A percentile compares a stretch with the other conserved stretches of the same genome.
Conservation (phyloP, 306 rosid genomes). For the Benincasa hispida region DNA sequence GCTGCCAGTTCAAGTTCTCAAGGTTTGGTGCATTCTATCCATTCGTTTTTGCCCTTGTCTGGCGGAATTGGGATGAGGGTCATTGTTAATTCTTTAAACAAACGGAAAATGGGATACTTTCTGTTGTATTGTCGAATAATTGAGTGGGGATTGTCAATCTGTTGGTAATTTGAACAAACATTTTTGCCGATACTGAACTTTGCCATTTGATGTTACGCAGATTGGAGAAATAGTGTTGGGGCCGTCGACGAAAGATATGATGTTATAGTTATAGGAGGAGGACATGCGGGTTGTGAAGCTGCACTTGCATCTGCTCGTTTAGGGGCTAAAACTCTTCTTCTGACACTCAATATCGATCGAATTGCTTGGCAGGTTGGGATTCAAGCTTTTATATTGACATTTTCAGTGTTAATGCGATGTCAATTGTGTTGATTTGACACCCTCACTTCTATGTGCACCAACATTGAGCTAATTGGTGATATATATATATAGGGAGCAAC, state of each 20-base stretch:
- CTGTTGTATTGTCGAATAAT: neutral
- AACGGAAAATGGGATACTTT: neutral
- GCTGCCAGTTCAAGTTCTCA: constrained; percentile 22
- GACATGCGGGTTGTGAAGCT: constrained; percentile 98
- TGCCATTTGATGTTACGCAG: constrained; percentile 19
- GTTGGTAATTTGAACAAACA: neutral
- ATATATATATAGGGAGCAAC: neutral
- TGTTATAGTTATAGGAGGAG: constrained; percentile 98
- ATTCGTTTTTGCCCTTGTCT: neutral
- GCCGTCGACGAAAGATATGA: constrained; percentile 52
- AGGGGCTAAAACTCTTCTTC: constrained; percentile 90
- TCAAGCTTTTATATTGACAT: neutral
- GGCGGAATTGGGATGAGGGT: neutral
- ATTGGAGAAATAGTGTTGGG: constrained; percentile 20
- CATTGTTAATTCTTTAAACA: neutral
- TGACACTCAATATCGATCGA: constrained; percentile 75
- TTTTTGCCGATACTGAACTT: neutral
- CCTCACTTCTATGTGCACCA: neutral
- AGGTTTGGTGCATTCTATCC: constrained; percentile 16
- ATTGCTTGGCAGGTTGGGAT: constrained; percentile 94
- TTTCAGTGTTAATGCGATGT: neutral
- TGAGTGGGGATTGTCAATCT: neutral
- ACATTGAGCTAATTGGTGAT: neutral
- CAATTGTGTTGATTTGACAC: neutral
- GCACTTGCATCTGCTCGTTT: constrained; percentile 74